These are phyloP conservation scores for Rhynchosporium graminicola DNA, from an alignment of 2,329 filamentous ascomycete species.

Conservation along the genomic window DNA sequence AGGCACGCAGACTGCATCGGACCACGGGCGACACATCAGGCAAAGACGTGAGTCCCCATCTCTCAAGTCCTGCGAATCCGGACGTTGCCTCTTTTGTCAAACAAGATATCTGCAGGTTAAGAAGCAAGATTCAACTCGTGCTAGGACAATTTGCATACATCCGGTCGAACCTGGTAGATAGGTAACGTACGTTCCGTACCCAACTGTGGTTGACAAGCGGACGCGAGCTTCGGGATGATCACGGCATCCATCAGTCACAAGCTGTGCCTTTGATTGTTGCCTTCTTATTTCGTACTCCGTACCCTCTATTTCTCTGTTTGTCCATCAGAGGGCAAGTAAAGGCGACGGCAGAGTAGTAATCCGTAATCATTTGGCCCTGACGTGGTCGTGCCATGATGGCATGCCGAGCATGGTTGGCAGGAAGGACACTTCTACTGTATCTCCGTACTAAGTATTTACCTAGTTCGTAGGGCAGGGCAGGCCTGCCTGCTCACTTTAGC, in stretches of 20 bases:
- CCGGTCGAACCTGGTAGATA: too few species aligned
- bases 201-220: too few species aligned
- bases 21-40: not conserved
- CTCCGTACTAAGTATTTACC: too few species aligned
- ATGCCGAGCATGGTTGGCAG: slow-evolving; percentile 7
- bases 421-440: not conserved
- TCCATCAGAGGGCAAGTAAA: slow-evolving; percentile 11
- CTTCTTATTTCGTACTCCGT: too few species aligned
- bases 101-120: not conserved
- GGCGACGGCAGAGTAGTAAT: not conserved
- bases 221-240: not conserved
- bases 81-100: not conserved
- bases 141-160: too few species aligned
- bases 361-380: slow-evolving; percentile 5
- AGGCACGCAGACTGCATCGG: slow-evolving; percentile 4
- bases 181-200: too few species aligned
- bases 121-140: not conserved
- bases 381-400: not conserved
- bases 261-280: not conserved
- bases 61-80: not conserved
- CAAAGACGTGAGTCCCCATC: not conserved
- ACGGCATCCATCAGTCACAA: not conserved
- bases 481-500: too few species aligned
- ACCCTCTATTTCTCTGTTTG: too few species aligned
- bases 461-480: too few species aligned